phyloP scores from a whole-genome alignment of 345 rosid genomes.

The Theobroma cacao region DNA sequence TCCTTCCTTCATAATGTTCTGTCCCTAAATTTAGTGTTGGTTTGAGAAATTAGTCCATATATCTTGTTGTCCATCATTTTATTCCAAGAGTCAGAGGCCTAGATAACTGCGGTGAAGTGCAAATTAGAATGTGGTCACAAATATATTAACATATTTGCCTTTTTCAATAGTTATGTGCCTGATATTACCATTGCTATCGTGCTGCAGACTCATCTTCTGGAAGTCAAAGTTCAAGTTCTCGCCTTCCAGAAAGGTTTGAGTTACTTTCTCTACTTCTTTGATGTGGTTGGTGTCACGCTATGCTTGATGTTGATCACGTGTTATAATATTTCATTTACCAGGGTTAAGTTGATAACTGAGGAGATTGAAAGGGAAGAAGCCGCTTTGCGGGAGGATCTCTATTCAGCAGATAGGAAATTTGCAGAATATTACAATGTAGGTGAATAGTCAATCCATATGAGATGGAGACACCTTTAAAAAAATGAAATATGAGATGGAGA shows the following conservation, averaged over 20 bases:
- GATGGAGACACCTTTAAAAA: too few species aligned
- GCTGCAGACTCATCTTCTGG: conserved; percentile 69
- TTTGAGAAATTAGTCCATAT: not conserved
- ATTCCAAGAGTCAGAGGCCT: not conserved
- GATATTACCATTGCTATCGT: not conserved
- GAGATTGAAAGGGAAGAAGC: conserved; percentile 96
- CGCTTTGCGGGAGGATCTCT: conserved; percentile 87
- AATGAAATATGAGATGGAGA: not conserved
- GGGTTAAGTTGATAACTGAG: conserved; percentile 91
- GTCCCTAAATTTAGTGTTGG: conserved; percentile 2
- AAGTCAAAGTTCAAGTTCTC: conserved; percentile 66
- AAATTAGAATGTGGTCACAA: not conserved
- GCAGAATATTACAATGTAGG: conserved; percentile 90
- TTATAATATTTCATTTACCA: conserved; percentile 25
- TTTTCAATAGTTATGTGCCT: not conserved
- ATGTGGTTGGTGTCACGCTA: not conserved
- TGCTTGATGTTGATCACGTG: not conserved
- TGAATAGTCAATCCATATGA: conserved; percentile 10
- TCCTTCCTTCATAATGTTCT: not conserved
- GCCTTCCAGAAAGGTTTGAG: conserved; percentile 91
- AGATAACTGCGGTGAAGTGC: not conserved
- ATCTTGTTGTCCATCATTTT: not conserved
- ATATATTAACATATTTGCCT: not conserved
- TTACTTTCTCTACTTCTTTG: conserved; percentile 13
- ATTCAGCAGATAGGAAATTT: conserved; percentile 90